A percentile compares a stretch with the other conserved stretches of the same genome.
Conservation (phyloP, 139 green algal genomes). For the Chlamydomonas sp. region DNA sequence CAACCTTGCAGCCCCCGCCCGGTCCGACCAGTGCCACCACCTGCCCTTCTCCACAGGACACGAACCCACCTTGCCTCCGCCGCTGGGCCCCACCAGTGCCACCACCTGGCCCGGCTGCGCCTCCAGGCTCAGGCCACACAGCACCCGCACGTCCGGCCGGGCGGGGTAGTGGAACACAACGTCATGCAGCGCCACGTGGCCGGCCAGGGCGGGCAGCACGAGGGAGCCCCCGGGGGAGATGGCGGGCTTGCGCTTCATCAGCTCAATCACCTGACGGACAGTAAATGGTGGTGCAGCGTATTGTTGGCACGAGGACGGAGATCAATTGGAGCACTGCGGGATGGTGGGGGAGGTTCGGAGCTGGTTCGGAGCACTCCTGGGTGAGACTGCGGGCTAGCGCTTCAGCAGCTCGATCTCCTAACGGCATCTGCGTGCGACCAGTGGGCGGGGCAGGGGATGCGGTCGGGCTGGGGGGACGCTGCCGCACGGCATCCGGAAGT, state of each 20-base stretch:
- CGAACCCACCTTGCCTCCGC: not conserved
- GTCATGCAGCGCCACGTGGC: conserved; percentile 71
- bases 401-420: no score
- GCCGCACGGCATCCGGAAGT: no score
- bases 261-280: conserved; percentile 54
- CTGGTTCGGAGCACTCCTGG: no score
- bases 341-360: no score
- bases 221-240: conserved; percentile 25
- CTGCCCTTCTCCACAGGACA: not conserved
- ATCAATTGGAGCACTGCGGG: no score
- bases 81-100: not conserved
- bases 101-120: conserved; percentile 67
- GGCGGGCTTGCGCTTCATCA: conserved; percentile 54
- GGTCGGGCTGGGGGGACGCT: no score
- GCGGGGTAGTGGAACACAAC: conserved; percentile 90
- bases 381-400: no score
- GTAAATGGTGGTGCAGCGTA: not conserved
- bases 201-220: conserved; percentile 45
- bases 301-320: not conserved
- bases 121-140: conserved; percentile 66
- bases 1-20: conserved; percentile 81
- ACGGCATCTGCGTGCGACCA: no score
- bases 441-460: no score
- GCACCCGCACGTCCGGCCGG: conserved; percentile 64
- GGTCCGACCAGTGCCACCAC: conserved; percentile 77